A percentile compares a stretch with the other conserved stretches of the same genome.
These are phyloP conservation scores for Cladophialophora chaetospira DNA, from an alignment of 2,329 filamentous ascomycete genomes.

Conservation along the genomic window DNA sequence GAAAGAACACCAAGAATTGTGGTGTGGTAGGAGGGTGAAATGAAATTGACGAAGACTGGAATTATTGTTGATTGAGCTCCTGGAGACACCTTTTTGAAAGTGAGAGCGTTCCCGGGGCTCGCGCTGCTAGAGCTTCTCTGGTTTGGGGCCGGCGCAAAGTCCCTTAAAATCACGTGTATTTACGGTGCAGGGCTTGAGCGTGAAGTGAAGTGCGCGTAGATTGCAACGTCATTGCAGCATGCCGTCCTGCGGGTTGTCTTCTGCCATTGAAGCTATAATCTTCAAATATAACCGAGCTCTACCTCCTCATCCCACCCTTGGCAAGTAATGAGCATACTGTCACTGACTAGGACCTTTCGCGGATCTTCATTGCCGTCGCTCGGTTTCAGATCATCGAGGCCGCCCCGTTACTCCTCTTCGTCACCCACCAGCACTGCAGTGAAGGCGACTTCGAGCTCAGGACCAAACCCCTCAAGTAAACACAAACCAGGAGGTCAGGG, in stretches of 20 bases:
- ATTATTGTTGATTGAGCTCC: slow-evolving; percentile 28
- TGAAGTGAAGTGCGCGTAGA: too few relatives aligned
- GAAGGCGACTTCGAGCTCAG: slow-evolving; percentile 4
- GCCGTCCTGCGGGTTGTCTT: too few relatives aligned
- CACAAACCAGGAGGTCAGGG: slow-evolving; percentile 28
- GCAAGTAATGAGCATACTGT: slow-evolving; percentile 21
- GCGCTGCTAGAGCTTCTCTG: too few relatives aligned
- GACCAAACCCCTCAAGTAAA: slow-evolving; percentile 2
- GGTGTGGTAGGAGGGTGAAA: not conserved
- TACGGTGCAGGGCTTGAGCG: too few relatives aligned
- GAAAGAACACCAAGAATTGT: slow-evolving; percentile 21
- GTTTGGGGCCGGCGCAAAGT: too few relatives aligned
- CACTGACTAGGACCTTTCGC: not conserved
- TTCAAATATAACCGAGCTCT: not conserved
- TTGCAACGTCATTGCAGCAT: not conserved
- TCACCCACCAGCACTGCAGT: not conserved
- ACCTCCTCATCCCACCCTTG: not conserved
- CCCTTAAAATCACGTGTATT: not conserved
- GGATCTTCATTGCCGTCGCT: slow-evolving; percentile 11
- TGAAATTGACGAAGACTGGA: slow-evolving; percentile 9
- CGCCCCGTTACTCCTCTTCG: slow-evolving; percentile 18
- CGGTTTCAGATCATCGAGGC: not conserved
- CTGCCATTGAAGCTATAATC: not conserved
- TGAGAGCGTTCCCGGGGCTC: too few relatives aligned
- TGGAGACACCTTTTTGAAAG: slow-evolving; percentile 30